Evolutionary conservation across 2,329 filamentous ascomycete species (phyloP).

Genomic region (Apiospora phragmitis): DNA sequence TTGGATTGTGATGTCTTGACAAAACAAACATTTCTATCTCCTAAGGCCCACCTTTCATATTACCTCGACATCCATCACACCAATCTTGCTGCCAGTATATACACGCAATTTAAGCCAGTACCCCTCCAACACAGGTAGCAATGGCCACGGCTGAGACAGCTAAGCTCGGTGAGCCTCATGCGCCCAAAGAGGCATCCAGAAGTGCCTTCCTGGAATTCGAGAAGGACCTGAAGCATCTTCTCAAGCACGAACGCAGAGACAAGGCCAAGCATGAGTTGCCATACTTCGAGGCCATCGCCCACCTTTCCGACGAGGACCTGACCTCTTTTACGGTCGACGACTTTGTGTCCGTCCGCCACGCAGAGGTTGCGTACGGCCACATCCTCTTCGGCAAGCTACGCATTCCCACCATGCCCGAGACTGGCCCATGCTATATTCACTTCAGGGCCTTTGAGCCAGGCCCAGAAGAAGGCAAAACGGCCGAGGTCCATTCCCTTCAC

Average conservation of each 20-base stretch:
- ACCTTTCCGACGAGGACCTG: constrained; percentile 40
- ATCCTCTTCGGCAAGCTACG: constrained; percentile 51
- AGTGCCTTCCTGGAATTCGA: constrained; percentile 50
- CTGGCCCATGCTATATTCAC: constrained; percentile 44
- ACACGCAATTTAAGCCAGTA: background rate
- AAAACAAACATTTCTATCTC: background rate
- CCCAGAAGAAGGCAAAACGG: constrained; percentile 34
- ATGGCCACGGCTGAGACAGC: constrained; percentile 56
- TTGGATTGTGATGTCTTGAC: background rate
- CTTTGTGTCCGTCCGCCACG: constrained; percentile 46
- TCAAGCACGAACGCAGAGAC: constrained; percentile 39
- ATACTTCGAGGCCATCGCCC: constrained; percentile 51
- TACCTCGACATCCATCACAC: background rate
- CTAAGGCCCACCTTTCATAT: background rate
- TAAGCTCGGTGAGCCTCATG: constrained; percentile 47
- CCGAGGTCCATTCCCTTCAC: constrained; percentile 48
- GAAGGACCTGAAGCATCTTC: constrained; percentile 50
- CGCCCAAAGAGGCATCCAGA: constrained; percentile 51
- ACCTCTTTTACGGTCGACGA: constrained; percentile 39
- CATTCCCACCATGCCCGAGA: constrained; percentile 41
- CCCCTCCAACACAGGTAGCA: background rate
- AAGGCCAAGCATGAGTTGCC: constrained; percentile 52
- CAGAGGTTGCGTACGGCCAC: constrained; percentile 46
- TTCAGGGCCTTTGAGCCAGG: constrained; percentile 49
- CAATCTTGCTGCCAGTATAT: background rate